Evolutionary conservation across 352 stramenopile species (phyloP).

Genomic region (Aphanomyces stellatus): DNA sequence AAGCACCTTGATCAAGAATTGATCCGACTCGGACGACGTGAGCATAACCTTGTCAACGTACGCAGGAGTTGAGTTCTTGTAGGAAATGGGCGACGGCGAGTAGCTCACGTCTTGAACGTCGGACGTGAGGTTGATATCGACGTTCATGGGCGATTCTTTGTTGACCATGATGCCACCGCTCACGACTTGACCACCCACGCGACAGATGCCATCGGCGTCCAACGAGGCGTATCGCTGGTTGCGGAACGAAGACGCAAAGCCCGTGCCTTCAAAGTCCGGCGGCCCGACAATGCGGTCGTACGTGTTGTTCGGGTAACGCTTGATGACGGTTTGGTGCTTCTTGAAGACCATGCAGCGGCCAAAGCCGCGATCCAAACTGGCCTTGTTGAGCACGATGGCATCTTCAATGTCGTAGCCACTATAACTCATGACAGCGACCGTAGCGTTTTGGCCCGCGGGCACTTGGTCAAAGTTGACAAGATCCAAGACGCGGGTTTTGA

Average conservation of each 20-base stretch:
- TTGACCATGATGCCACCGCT: constrained; percentile 97
- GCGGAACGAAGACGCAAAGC: constrained; percentile 49
- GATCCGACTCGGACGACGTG: constrained; percentile 96
- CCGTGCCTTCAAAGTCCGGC: constrained; percentile 68
- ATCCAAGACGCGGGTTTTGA: constrained; percentile 98
- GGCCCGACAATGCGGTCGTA: constrained; percentile 92
- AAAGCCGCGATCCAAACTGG: constrained; percentile 95
- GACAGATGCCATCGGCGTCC: constrained; percentile 94
- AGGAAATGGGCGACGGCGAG: constrained; percentile 86
- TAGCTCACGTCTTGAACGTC: constrained; percentile 73
- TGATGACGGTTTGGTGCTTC: constrained; percentile 96
- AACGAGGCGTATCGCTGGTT: constrained; percentile 91
- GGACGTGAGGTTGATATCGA: constrained; percentile 39
- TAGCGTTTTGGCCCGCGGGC: constrained; percentile 97
- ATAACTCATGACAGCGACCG: constrained; percentile 99
- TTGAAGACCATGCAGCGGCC: constrained; percentile 98
- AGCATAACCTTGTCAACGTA: constrained; percentile 99
- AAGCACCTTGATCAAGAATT: constrained; percentile 98
- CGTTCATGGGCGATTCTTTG: constrained; percentile 94
- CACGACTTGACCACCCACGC: constrained; percentile 82
- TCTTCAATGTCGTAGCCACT: constrained; percentile 99
- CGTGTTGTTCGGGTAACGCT: constrained; percentile 95
- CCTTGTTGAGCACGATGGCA: constrained; percentile 99
- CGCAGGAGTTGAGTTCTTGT: constrained; percentile 91
- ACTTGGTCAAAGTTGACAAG: constrained; percentile 98